phyloP scores from a whole-genome alignment of 371 early-diverging fungal species.

The Mucor piriformis region DNA sequence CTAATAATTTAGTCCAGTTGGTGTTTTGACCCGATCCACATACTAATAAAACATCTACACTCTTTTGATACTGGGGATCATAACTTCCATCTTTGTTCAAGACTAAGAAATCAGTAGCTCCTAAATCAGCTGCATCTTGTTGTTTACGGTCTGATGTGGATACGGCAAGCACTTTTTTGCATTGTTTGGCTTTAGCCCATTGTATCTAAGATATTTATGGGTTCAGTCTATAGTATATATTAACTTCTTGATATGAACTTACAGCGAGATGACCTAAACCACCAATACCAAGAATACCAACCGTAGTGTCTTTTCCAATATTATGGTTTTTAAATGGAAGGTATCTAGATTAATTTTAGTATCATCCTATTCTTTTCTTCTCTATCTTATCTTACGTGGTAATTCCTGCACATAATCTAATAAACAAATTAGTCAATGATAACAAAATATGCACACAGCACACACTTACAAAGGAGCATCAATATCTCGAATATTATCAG shows the following conservation, averaged over 20 bases:
- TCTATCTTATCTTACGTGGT: slow-evolving; percentile 48
- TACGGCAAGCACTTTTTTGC: slow-evolving; percentile 70
- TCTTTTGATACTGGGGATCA: slow-evolving; percentile 13
- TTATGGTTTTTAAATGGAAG: slow-evolving; percentile 58
- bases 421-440: neutral
- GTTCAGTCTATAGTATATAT: too few relatives aligned
- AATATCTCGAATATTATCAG: slow-evolving; percentile 45
- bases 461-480: slow-evolving; percentile 49
- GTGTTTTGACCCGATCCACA: slow-evolving; percentile 58
- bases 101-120: slow-evolving; percentile 57
- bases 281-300: slow-evolving; percentile 60
- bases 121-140: slow-evolving; percentile 69
- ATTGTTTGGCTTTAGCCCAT: slow-evolving; percentile 59
- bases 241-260: too few relatives aligned
- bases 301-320: slow-evolving; percentile 48
- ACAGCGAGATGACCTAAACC: slow-evolving; percentile 69
- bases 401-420: slow-evolving; percentile 71
- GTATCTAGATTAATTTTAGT: slow-evolving; percentile 4
- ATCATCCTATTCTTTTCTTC: neutral
- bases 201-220: slow-evolving; percentile 39
- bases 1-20: slow-evolving; percentile 48
- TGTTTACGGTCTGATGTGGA: slow-evolving; percentile 71
- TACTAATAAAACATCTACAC: slow-evolving; percentile 58
- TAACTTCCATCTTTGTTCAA: slow-evolving; percentile 14
- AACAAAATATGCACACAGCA: neutral